Base-by-base conservation (phyloP, 352 stramenopile species). In the Globisporangium viniferum region DNA sequence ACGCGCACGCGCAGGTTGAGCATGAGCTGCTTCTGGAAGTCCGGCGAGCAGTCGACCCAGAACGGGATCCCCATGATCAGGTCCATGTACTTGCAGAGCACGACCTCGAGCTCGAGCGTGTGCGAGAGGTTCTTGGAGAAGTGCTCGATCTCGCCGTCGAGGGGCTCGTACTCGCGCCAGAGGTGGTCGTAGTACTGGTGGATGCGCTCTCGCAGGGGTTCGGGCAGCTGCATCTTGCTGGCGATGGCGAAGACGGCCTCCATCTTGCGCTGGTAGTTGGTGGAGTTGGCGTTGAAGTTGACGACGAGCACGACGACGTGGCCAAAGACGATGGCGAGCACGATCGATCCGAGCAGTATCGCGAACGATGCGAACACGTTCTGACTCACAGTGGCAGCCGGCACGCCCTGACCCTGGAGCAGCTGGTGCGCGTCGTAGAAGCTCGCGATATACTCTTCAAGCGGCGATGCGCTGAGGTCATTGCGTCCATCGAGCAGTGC, bases 151-250 rank as follows among this genome's bases (percentile, higher is more conserved):
- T 84, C 75, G 4, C 80, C 79, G 41, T 93, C 80, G 9, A 93
- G 66, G 9, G 75, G 83, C 62, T 91, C 76, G 62, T 91, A 89
- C 66, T 93, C 81, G 27, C 73, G 69, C 79, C 80, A 90, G 18
- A 91, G 49, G 62, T 91, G 84, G 56, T 84, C 78, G 60, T 90
- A 93, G 49, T 90, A 91, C 49, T 89, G 79, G 46, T 89, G 81
- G 48, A 92, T 86, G 29, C 84, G 74, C 20, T 91, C 78, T 2
- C 84, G 84, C 5, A 94, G 59, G 2, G 67, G 39, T 0, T 57
- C 10, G 0, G 84, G 84, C 0, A 94, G 71, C 29, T 79, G 64
- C 20, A 89, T 51, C 48, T 90, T 87, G 2, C 58, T 65, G 60
- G 87, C 92, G 59, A 79, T 73, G 1, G 79, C 78, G 31, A 88